Evolutionary conservation across 768 basidiomycete species (phyloP), one percentile per base, ranked within the genome.

Genomic region (Tephrocybe sp.): DNA sequence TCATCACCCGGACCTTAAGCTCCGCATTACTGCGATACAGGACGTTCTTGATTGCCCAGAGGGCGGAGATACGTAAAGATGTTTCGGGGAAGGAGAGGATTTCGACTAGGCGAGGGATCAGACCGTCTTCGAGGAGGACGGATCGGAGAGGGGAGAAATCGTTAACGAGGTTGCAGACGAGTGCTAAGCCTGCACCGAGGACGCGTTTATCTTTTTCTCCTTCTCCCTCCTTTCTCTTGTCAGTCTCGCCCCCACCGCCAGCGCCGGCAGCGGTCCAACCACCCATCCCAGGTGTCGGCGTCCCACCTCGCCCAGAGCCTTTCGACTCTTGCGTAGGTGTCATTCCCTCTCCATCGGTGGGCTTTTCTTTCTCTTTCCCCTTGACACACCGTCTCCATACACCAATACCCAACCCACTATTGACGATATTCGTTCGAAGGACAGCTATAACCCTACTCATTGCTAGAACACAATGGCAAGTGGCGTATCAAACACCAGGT

Each of bases 21-120:
- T 75, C 72, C n/a, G 71, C 67, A 2, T 67, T 68, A 29, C 83
- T 80, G 59, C 84, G 85, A 62, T 78, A 78, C 2, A 91, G 62
- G n/a, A 91, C 61, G 59, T 94, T 97, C 64, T 91, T 92, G 29
- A 94, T 66, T 0, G 86, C 87, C 92, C 93, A 94, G n/a, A 94
- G 61, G 0, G 86, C 81, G 53, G 83, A 91, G 23, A 86, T n/a
- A n/a, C 42, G n/a, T n/a, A n/a, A n/a, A n/a, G n/a, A n/a, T n/a
- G n/a, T n/a, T n/a, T n/a, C n/a, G n/a, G n/a, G n/a, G n/a, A n/a
- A n/a, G n/a, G n/a, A n/a, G n/a, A n/a, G n/a, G n/a, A n/a, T n/a
- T n/a, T n/a, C n/a, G n/a, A 16, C 49, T 41, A 44, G 50, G 25
- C 49, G 38, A 33, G 12, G 33, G 19, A 23, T 50, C 49, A 88